Evolutionary conservation across 1,284 basidiomycete genomes (phyloP).

Genomic region (Somion occarium): DNA sequence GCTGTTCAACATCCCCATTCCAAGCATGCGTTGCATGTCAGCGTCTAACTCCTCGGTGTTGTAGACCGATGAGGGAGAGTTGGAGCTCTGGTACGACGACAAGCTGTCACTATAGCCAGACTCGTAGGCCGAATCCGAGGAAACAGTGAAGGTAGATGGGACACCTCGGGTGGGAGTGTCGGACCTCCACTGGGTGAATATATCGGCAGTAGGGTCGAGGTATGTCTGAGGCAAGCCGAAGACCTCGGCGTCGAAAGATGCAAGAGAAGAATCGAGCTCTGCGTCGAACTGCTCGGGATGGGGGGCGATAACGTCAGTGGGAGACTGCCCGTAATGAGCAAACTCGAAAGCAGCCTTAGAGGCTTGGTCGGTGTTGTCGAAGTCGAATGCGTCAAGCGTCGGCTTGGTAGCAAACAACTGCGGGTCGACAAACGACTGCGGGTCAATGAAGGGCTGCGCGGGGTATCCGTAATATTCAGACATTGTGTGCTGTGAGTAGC

Average conservation of each 20-base stretch:
- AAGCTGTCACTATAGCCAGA: conserved; percentile 51
- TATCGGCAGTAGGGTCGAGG: conserved; percentile 51
- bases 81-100: conserved; percentile 58
- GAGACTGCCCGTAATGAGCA: conserved; percentile 56
- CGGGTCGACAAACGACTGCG: conserved; percentile 13
- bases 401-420: conserved; percentile 15
- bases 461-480: conserved; percentile 17
- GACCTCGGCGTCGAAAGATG: conserved; percentile 59
- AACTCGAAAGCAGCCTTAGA: conserved; percentile 44
- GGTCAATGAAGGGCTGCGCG: conserved; percentile 10
- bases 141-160: conserved; percentile 71
- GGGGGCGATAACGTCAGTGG: conserved; percentile 64
- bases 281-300: conserved; percentile 77
- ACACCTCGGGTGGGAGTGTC: conserved; percentile 64
- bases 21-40: conserved; percentile 55
- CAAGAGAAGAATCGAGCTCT: conserved; percentile 69
- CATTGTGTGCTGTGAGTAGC: conserved; percentile 9
- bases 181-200: conserved; percentile 57
- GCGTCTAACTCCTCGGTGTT: conserved; percentile 64
- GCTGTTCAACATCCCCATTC: conserved; percentile 16
- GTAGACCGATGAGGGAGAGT: conserved; percentile 49
- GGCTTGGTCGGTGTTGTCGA: conserved; percentile 18
- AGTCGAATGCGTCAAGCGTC: conserved; percentile 17
- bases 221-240: conserved; percentile 42
- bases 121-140: conserved; percentile 57